These are phyloP conservation scores for Thalassiosira profunda DNA, from an alignment of 108 stramenopile genomes.

Conservation along the genomic window DNA sequence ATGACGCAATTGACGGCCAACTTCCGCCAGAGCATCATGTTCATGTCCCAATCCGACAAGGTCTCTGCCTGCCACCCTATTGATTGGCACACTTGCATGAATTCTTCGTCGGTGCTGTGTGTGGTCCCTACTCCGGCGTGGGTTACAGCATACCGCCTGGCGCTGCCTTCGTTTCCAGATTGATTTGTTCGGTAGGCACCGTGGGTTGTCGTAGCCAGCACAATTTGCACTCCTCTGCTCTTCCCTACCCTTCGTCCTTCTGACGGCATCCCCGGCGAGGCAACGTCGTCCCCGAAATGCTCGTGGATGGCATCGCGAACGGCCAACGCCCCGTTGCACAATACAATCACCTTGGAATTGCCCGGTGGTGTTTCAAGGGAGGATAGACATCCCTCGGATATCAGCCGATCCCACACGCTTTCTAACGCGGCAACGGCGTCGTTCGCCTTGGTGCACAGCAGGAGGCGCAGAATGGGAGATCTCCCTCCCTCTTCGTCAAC, in stretches of 20 bases:
- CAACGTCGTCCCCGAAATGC: not conserved
- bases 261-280: no score
- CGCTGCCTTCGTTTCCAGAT: not conserved
- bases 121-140: constrained; percentile 47
- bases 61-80: constrained; percentile 15
- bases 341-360: constrained; percentile 27
- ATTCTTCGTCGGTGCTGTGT: constrained; percentile 17
- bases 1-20: constrained; percentile 81
- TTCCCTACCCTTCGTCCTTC: no score
- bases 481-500: not conserved
- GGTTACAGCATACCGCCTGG: constrained; percentile 12
- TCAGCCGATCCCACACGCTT: constrained; percentile 24
- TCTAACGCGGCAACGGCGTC: constrained; percentile 32
- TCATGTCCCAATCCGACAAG: constrained; percentile 37
- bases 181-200: constrained; percentile 16
- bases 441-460: constrained; percentile 48
- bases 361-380: no score
- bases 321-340: constrained; percentile 48
- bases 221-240: constrained; percentile 14
- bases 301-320: constrained; percentile 38
- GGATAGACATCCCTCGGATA: no score
- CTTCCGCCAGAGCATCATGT: constrained; percentile 71
- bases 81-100: constrained; percentile 12
- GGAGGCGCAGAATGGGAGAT: constrained; percentile 18
- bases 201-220: constrained; percentile 45